Evolutionary conservation across 1,284 basidiomycete genomes (phyloP).

Genomic region (Ganoderma resinaceum): DNA sequence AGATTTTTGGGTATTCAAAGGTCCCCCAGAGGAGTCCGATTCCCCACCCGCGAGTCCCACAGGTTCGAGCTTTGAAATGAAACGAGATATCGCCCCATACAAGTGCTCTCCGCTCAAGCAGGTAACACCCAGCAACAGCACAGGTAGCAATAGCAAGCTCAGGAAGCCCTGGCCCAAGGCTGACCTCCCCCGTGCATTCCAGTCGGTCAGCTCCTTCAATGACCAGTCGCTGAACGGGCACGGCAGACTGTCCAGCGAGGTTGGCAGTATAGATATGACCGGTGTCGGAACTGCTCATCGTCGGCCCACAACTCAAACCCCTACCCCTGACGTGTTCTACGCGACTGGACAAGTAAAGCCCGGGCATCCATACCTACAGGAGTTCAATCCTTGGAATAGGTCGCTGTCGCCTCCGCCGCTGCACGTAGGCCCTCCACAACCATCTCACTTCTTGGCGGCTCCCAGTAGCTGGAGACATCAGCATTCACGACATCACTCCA

Average conservation of each 20-base stretch:
- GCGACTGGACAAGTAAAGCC: conserved; percentile 26
- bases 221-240: conserved; percentile 22
- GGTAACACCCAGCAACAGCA: conserved; percentile 22
- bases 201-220: conserved; percentile 29
- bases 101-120: conserved; percentile 36
- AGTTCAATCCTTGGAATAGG: conserved; percentile 33
- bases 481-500: conserved; percentile 26
- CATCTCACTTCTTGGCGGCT: conserved; percentile 17
- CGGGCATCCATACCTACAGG: conserved; percentile 23
- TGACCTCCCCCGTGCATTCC: conserved; percentile 32
- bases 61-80: conserved; percentile 40
- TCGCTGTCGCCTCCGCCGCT: conserved; percentile 10
- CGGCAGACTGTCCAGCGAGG: conserved; percentile 47
- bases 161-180: conserved; percentile 36
- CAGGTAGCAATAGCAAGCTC: conserved; percentile 28
- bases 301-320: conserved; percentile 39
- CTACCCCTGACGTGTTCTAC: conserved; percentile 54
- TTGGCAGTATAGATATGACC: conserved; percentile 52
- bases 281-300: conserved; percentile 59
- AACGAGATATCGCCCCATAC: conserved; percentile 33
- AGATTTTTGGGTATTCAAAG: conserved; percentile 81
- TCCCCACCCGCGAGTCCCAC: conserved; percentile 42
- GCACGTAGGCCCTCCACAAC: conserved; percentile 2
- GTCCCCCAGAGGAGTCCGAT: conserved; percentile 46
- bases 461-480: conserved; percentile 16